Evolutionary conservation across 1,284 basidiomycete genomes (phyloP).

Genomic region (Ustilago sp.): DNA sequence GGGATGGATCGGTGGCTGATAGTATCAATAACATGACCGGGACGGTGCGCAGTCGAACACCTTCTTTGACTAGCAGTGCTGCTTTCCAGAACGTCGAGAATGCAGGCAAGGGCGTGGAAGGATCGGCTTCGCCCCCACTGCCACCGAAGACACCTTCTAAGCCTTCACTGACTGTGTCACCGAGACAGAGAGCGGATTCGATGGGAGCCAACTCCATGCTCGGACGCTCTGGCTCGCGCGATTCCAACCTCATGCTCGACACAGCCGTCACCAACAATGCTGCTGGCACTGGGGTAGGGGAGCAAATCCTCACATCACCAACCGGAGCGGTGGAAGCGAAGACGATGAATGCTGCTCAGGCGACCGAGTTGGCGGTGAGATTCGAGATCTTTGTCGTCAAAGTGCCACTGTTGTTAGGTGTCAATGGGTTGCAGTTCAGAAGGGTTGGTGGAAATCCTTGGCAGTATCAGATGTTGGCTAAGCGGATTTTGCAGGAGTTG

Average conservation of each 20-base stretch:
- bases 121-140: constrained; percentile 17
- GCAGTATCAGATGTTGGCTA: constrained; percentile 94
- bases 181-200: constrained; percentile 52
- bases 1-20: constrained; percentile 33
- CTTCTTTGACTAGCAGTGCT: constrained; percentile 28
- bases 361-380: constrained; percentile 59
- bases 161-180: constrained; percentile 25
- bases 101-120: constrained; percentile 4
- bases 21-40: constrained; percentile 21
- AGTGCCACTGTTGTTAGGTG: constrained; percentile 81
- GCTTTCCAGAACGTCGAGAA: constrained; percentile 18
- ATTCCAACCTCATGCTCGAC: constrained; percentile 42
- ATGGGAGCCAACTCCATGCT: constrained; percentile 43
- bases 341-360: constrained; percentile 45
- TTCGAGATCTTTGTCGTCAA: constrained; percentile 69
- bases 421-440: constrained; percentile 96
- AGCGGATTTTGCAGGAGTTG: constrained; percentile 89
- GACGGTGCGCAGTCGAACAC: constrained; percentile 29
- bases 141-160: constrained; percentile 42
- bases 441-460: constrained; percentile 91
- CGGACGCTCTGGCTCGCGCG: constrained; percentile 28
- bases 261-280: constrained; percentile 1
- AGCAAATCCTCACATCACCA: constrained; percentile 16
- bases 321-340: constrained; percentile 21
- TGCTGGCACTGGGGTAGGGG: constrained; percentile 4